These are phyloP conservation scores for Saccharomycopsis malanga DNA, from an alignment of 805 yeast genomes.

Conservation along the genomic window DNA sequence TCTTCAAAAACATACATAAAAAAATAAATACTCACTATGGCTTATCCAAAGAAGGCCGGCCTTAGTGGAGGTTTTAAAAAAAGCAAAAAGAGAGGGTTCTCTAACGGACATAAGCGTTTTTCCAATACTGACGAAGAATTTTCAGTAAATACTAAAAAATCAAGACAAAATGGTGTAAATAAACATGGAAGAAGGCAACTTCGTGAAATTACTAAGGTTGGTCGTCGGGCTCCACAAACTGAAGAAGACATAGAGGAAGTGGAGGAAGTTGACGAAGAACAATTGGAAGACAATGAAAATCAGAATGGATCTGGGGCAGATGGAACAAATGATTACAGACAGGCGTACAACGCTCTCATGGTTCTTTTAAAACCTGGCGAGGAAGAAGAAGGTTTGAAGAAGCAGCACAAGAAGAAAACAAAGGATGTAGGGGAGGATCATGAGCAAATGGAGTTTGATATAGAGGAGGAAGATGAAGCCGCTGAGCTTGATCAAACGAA, in stretches of 20 bases:
- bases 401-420: conserved; percentile 21
- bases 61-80: too few species aligned
- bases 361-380: conserved; percentile 51
- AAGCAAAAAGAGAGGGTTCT: too few species aligned
- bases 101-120: too few species aligned
- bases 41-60: too few species aligned
- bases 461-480: conserved; percentile 24
- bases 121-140: too few species aligned
- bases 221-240: conserved; percentile 30
- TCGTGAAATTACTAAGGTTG: conserved; percentile 52
- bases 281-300: conserved; percentile 14
- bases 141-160: too few species aligned
- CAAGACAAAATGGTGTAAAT: conserved; percentile 18
- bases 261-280: conserved; percentile 3
- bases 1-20: too few species aligned
- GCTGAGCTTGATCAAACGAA: conserved; percentile 25
- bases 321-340: conserved; percentile 25
- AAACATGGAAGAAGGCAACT: conserved; percentile 54
- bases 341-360: conserved; percentile 61
- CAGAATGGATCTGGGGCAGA: conserved; percentile 22
- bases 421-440: conserved; percentile 22
- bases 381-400: conserved; percentile 13
- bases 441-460: conserved; percentile 26
- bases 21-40: too few species aligned
- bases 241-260: conserved; percentile 22